These are phyloP conservation scores for Sutorius australiensis DNA, from an alignment of 768 basidiomycete species.

Conservation along the genomic window DNA sequence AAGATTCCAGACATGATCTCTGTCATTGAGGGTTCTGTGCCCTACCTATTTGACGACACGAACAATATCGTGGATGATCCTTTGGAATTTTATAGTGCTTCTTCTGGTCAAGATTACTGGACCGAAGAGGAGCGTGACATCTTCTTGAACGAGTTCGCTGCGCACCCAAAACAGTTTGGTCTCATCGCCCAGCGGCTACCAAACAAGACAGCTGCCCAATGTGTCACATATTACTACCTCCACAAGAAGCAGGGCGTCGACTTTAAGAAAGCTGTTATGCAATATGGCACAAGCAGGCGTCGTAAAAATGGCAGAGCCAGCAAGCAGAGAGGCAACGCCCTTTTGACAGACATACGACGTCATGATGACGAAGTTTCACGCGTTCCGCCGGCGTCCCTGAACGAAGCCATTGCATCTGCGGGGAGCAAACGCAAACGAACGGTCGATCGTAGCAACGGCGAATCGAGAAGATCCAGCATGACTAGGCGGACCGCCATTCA, in stretches of 20 bases:
- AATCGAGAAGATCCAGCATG: constrained; percentile 32
- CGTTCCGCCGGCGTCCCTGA: constrained; percentile 19
- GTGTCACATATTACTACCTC: constrained; percentile 90
- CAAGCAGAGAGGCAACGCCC: constrained; percentile 78
- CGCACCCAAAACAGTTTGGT: constrained; percentile 94
- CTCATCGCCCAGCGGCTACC: constrained; percentile 76
- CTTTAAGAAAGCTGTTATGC: constrained; percentile 72
- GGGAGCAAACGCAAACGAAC: constrained; percentile 41
- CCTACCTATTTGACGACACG: constrained; percentile 77
- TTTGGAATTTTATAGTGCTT: constrained; percentile 66
- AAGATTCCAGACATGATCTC: constrained; percentile 88
- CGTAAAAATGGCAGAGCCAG: constrained; percentile 53
- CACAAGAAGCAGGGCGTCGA: constrained; percentile 88
- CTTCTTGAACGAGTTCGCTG: constrained; percentile 78
- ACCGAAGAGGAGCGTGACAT: constrained; percentile 76
- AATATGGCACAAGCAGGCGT: constrained; percentile 63
- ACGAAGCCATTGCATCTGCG: constrained; percentile 24
- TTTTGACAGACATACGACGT: constrained; percentile 76
- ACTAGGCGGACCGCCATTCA: constrained; percentile 42
- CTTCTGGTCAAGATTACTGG: constrained; percentile 81
- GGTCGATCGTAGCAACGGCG: constrained; percentile 28
- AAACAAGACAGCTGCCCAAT: constrained; percentile 84
- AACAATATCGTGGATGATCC: constrained; percentile 78
- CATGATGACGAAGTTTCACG: constrained; percentile 54
- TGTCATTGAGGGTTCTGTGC: constrained; percentile 56